Evolutionary conservation across 2,329 filamentous ascomycete species (phyloP).

Genomic region (Fusarium heterosporum): DNA sequence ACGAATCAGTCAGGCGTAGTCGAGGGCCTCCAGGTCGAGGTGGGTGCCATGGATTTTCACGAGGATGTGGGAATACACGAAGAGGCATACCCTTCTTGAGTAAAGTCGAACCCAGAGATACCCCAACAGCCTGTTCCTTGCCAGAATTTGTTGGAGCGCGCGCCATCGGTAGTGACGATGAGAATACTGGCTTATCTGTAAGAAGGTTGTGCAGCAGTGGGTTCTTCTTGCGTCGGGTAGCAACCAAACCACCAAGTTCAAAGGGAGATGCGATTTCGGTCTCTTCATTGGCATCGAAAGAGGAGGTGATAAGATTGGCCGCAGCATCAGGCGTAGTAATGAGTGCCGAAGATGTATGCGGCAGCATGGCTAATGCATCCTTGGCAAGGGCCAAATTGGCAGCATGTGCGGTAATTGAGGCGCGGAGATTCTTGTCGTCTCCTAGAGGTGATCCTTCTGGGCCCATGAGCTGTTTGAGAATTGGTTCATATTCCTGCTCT

Average conservation of each 20-base stretch:
- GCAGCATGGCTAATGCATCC: slow-evolving; percentile 78
- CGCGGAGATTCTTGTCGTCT: slow-evolving; percentile 49
- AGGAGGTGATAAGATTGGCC: slow-evolving; percentile 59
- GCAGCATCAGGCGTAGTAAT: slow-evolving; percentile 90
- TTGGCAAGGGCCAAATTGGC: slow-evolving; percentile 80
- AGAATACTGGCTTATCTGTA: slow-evolving; percentile 93
- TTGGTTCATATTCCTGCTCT: slow-evolving; percentile 83
- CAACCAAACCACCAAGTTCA: slow-evolving; percentile 62
- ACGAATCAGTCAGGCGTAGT: slow-evolving; percentile 80
- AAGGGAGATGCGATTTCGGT: slow-evolving; percentile 64
- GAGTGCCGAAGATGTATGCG: slow-evolving; percentile 85
- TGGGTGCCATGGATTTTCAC: slow-evolving; percentile 75
- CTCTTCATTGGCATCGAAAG: slow-evolving; percentile 53
- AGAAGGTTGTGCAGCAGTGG: slow-evolving; percentile 95
- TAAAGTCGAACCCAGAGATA: slow-evolving; percentile 74
- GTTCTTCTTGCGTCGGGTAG: slow-evolving; percentile 72
- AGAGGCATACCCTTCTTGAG: slow-evolving; percentile 93
- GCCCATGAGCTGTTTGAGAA: slow-evolving; percentile 70
- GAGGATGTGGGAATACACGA: slow-evolving; percentile 82
- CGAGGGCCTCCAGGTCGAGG: slow-evolving; percentile 69
- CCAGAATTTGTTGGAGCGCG: slow-evolving; percentile 61
- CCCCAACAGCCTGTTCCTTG: slow-evolving; percentile 21
- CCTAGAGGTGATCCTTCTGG: slow-evolving; percentile 46
- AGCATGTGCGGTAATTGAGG: slow-evolving; percentile 61
- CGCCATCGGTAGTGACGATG: slow-evolving; percentile 85